Percentiles rank a stretch among this genome's conserved stretches.
Evolutionary conservation across 1,139 yeast species (phyloP).

Genomic region (Arxiozyma slooffiae): DNA sequence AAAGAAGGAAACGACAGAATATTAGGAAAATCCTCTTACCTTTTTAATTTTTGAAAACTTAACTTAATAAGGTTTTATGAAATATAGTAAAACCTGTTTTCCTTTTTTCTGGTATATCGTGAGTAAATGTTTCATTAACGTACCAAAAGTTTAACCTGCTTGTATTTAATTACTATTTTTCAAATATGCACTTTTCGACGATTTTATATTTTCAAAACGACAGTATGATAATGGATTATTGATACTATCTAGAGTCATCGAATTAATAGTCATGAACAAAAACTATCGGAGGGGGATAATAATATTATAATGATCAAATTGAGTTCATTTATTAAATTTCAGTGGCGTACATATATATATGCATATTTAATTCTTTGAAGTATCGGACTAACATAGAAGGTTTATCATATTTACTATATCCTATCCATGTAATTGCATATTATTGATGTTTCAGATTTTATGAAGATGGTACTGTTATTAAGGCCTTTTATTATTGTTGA

Average conservation of each 20-base stretch:
- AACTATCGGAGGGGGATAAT: slow-evolving; percentile 41
- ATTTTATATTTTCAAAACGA: slow-evolving; percentile 50
- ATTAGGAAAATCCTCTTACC: slow-evolving; percentile 33
- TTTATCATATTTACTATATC: slow-evolving; percentile 61
- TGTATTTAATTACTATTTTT: slow-evolving; percentile 48
- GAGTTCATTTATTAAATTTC: slow-evolving; percentile 67
- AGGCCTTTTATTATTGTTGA: slow-evolving; percentile 58
- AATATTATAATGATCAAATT: slow-evolving; percentile 46
- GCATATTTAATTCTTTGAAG: slow-evolving; percentile 73
- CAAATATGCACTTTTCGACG: slow-evolving; percentile 52
- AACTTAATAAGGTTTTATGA: slow-evolving; percentile 59
- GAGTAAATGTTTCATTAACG: slow-evolving; percentile 54
- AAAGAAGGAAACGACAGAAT: slow-evolving; percentile 11
- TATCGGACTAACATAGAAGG: slow-evolving; percentile 65
- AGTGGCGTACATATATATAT: slow-evolving; percentile 72
- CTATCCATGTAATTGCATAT: slow-evolving; percentile 76
- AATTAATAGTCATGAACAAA: slow-evolving; percentile 37
- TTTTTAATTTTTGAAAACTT: slow-evolving; percentile 44
- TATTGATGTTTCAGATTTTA: slow-evolving; percentile 76
- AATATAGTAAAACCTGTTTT: slow-evolving; percentile 48
- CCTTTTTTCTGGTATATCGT: slow-evolving; percentile 46
- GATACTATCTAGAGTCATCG: slow-evolving; percentile 34
- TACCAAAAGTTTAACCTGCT: slow-evolving; percentile 52
- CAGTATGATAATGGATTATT: slow-evolving; percentile 38
- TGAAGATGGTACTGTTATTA: slow-evolving; percentile 65